A percentile compares a stretch with the other conserved stretches of the same genome.
Evolutionary conservation across 495 filamentous ascomycete genomes (phyloP).

Genomic region (Aspergillus taichungensis): DNA sequence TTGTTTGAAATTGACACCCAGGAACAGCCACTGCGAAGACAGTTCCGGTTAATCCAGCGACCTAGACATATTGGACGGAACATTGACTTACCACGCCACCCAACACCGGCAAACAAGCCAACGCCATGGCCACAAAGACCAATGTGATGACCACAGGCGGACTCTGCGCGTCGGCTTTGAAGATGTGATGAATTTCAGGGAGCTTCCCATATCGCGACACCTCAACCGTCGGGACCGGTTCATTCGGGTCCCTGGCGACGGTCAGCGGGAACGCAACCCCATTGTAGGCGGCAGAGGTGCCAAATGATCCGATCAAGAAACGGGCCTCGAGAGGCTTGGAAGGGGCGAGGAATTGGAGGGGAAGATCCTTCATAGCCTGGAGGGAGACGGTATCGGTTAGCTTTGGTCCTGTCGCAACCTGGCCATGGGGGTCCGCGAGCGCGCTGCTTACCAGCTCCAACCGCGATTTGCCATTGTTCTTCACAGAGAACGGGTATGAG

Average conservation of each 20-base stretch:
- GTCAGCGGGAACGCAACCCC: slow-evolving; percentile 58
- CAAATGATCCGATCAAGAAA: slow-evolving; percentile 81
- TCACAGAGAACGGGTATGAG: slow-evolving; percentile 78
- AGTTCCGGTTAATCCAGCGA: slow-evolving; percentile 9
- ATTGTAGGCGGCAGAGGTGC: slow-evolving; percentile 56
- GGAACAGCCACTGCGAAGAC: slow-evolving; percentile 54
- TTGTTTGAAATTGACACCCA: slow-evolving; percentile 82
- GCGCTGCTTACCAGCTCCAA: slow-evolving; percentile 63
- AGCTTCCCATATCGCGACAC: slow-evolving; percentile 73
- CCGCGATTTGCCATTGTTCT: slow-evolving; percentile 78
- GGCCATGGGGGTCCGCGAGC: neutral
- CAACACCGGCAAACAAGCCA: slow-evolving; percentile 62
- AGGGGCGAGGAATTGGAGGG: slow-evolving; percentile 65
- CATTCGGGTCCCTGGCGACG: slow-evolving; percentile 50
- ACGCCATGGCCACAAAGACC: slow-evolving; percentile 62
- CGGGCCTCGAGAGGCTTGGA: slow-evolving; percentile 61
- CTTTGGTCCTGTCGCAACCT: neutral
- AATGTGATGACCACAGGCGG: slow-evolving; percentile 77
- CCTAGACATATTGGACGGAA: neutral
- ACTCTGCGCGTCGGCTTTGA: slow-evolving; percentile 68
- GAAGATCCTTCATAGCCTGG: slow-evolving; percentile 85
- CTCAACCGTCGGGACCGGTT: slow-evolving; percentile 46
- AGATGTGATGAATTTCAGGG: slow-evolving; percentile 84
- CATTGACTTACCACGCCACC: slow-evolving; percentile 54
- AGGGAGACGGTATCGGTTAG: slow-evolving; percentile 16